A percentile compares a stretch with the other conserved stretches of the same genome.
phyloP scores from a whole-genome alignment of 1,284 basidiomycete species.

The Ganoderma boninense region DNA sequence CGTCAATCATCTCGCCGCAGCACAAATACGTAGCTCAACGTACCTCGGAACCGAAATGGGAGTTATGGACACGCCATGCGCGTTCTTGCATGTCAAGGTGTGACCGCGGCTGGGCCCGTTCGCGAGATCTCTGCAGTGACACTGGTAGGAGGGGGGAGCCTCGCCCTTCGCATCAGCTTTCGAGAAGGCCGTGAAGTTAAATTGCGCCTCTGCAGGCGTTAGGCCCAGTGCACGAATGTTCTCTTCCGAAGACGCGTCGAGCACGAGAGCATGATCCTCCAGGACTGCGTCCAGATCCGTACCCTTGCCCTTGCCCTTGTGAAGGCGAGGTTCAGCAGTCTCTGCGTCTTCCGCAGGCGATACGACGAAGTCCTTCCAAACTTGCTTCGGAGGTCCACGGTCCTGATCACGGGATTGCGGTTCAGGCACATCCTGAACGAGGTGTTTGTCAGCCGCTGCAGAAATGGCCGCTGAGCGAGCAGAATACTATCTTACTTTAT shows the following conservation, averaged over 20 bases:
- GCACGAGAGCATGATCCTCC: neutral
- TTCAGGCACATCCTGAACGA: too few relatives aligned
- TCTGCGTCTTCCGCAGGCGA: neutral
- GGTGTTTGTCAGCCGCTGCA: too few relatives aligned
- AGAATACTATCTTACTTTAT: neutral
- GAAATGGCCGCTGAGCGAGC: too few relatives aligned
- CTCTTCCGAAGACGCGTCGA: neutral
- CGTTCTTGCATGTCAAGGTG: neutral
- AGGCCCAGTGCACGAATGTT: neutral
- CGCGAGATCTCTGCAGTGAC: neutral
- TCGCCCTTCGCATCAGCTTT: neutral
- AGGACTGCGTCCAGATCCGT: neutral
- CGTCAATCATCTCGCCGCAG: neutral
- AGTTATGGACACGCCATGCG: neutral
- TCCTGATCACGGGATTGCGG: neutral
- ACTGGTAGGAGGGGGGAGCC: neutral
- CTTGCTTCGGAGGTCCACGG: neutral
- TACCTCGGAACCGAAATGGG: neutral
- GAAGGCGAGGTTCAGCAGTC: neutral
- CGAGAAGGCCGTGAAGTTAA: neutral
- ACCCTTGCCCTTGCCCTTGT: slow-evolving; percentile 1
- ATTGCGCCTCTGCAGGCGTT: neutral
- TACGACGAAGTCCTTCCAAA: neutral
- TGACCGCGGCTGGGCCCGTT: neutral
- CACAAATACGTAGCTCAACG: neutral